Percentiles rank a stretch among this genome's conserved stretches.
Conservation (phyloP, 148 eudicot genomes). For the Persicaria tinctoria region DNA sequence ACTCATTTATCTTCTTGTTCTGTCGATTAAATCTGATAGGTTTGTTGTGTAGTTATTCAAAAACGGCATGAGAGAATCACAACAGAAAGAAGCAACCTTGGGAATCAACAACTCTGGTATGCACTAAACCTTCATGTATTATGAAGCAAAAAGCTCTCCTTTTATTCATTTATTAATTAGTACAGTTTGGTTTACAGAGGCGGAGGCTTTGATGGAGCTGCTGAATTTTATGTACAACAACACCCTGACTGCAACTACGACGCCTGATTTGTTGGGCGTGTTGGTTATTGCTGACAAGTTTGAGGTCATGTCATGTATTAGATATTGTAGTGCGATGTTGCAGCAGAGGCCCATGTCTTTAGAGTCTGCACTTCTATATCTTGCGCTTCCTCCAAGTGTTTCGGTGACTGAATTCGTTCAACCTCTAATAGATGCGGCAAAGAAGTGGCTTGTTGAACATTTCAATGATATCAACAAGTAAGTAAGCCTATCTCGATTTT, state of each 20-base stretch:
- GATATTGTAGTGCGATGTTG: neutral
- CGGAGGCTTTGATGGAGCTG: neutral
- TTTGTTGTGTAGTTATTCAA: neutral
- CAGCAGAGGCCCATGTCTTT: neutral
- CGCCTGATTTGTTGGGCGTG: neutral
- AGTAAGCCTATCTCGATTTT: neutral
- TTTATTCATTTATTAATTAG: too few species aligned
- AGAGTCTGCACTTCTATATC: neutral
- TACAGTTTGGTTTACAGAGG: neutral
- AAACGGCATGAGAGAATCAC: neutral
- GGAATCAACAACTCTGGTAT: neutral
- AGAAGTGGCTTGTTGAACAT: neutral
- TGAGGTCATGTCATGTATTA: neutral
- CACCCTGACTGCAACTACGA: neutral
- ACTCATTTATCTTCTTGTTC: neutral
- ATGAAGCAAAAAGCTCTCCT: too few species aligned
- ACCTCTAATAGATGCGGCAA: neutral
- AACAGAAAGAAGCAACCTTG: neutral
- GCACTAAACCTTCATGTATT: neutral
- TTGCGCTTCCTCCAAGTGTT: neutral
- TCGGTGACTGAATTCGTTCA: neutral
- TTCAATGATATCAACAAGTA: neutral
- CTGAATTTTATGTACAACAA: neutral
- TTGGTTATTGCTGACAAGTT: neutral
- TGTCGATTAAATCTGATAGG: neutral